Evolutionary conservation across 192 early-diverging fungal species (phyloP).

Genomic region (Diversispora epigaea): DNA sequence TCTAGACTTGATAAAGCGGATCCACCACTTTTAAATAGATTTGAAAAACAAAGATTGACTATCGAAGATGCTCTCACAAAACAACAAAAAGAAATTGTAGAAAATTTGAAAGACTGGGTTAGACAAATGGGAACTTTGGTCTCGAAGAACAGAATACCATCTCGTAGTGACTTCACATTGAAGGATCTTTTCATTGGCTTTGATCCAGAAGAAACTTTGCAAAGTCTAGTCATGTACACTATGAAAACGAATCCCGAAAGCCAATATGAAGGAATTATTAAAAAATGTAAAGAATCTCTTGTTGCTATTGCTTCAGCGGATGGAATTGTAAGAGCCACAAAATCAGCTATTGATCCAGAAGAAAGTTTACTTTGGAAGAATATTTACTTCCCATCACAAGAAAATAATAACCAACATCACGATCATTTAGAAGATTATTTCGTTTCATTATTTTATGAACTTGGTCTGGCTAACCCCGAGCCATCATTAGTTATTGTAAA

Average conservation of each 20-base stretch:
- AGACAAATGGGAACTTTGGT: neutral
- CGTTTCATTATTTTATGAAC: neutral
- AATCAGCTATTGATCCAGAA: neutral
- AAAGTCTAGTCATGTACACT: conserved; percentile 27
- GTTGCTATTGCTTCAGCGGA: conserved; percentile 24
- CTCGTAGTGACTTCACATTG: neutral
- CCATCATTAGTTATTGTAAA: conserved; percentile 21
- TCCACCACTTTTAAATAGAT: conserved; percentile 27
- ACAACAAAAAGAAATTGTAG: neutral
- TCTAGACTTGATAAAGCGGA: conserved; percentile 19
- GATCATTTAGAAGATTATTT: conserved; percentile 15
- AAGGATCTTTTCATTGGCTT: conserved; percentile 34
- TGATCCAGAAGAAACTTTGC: conserved; percentile 27
- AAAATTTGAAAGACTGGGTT: conserved; percentile 1
- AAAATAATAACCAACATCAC: neutral
- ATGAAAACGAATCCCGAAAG: conserved; percentile 1
- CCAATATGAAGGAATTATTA: neutral
- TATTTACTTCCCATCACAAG: neutral
- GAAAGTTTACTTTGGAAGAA: conserved; percentile 20
- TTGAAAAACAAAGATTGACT: conserved; percentile 28
- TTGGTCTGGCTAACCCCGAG: neutral
- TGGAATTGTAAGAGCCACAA: conserved; percentile 11
- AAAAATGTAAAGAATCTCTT: conserved; percentile 3
- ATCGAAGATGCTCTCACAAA: conserved; percentile 8
- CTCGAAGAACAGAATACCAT: neutral